Conservation (phyloP, 2,329 filamentous ascomycete genomes). For the Aureobasidium sp. region DNA sequence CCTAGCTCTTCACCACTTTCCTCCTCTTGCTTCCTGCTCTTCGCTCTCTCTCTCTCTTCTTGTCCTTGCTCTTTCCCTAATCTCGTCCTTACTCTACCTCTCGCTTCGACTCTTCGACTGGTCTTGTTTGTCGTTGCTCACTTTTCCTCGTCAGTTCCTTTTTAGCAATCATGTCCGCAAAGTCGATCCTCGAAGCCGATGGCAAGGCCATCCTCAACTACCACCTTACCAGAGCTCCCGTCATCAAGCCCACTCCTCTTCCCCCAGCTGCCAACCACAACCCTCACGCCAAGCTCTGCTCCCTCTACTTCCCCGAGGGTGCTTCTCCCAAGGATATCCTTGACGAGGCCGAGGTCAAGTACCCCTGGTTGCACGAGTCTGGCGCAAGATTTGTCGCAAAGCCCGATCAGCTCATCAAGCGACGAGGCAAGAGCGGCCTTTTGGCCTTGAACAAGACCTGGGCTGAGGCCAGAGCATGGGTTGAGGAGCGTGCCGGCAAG, state of each 20-base stretch:
- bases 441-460: slow-evolving; percentile 95
- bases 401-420: slow-evolving; percentile 99
- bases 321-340: slow-evolving; percentile 75
- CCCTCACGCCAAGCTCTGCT: slow-evolving; percentile 80
- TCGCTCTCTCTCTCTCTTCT: slow-evolving; percentile 4
- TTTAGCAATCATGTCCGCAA: slow-evolving; percentile 68
- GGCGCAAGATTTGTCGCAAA: slow-evolving; percentile 95
- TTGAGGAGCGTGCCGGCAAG: slow-evolving; percentile 88
- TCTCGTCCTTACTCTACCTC: neutral
- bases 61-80: neutral
- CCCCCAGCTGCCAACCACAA: slow-evolving; percentile 82
- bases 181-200: slow-evolving; percentile 97
- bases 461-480: slow-evolving; percentile 88
- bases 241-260: slow-evolving; percentile 97
- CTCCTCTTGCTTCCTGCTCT: slow-evolving; percentile 1
- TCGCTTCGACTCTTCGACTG: neutral
- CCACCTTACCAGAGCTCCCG: slow-evolving; percentile 93
- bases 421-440: slow-evolving; percentile 96
- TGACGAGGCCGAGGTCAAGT: slow-evolving; percentile 91
- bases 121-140: slow-evolving; percentile 8
- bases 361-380: slow-evolving; percentile 83
- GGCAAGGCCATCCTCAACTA: slow-evolving; percentile 99
- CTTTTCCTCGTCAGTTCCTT: slow-evolving; percentile 1
- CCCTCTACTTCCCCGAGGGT: slow-evolving; percentile 87
- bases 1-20: slow-evolving; percentile 15